These are phyloP conservation scores for Neurospora sp. DNA, from an alignment of 495 filamentous ascomycete species.

Conservation along the genomic window DNA sequence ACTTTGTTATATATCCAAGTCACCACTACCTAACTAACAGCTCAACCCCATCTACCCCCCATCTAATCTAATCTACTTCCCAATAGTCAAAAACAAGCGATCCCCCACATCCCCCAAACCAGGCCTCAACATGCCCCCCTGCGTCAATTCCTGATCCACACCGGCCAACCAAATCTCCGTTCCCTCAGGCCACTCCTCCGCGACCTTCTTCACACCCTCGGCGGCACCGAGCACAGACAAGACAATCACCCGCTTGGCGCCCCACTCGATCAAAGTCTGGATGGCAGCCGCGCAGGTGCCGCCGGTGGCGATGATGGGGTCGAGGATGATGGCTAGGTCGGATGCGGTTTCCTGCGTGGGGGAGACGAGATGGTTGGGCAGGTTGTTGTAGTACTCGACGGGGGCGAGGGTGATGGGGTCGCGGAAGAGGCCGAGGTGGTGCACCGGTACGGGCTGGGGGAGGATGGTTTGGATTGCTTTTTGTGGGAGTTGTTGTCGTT, in stretches of 20 bases:
- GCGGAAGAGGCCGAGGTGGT: conserved; percentile 90
- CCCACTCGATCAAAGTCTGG: conserved; percentile 83
- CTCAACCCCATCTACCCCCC: not conserved
- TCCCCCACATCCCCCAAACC: conserved; percentile 90
- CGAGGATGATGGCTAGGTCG: conserved; percentile 65
- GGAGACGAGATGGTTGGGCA: conserved; percentile 55
- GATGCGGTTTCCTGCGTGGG: conserved; percentile 19
- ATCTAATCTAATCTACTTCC: conserved; percentile 48
- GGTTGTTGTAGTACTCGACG: conserved; percentile 98
- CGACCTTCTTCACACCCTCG: conserved; percentile 56
- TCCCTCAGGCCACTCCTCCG: conserved; percentile 60
- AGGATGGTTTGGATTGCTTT: conserved; percentile 74
- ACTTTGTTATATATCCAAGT: too few relatives aligned
- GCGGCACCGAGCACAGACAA: conserved; percentile 64
- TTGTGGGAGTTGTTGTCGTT: not conserved
- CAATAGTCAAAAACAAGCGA: conserved; percentile 83
- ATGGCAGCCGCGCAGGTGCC: conserved; percentile 85
- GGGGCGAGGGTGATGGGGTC: conserved; percentile 75
- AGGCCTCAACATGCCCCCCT: conserved; percentile 81
- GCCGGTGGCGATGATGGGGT: conserved; percentile 90
- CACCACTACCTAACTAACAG: too few relatives aligned
- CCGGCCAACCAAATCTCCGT: conserved; percentile 78
- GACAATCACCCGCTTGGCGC: conserved; percentile 68
- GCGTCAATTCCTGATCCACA: conserved; percentile 60
- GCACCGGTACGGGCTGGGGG: conserved; percentile 68